Conservation (phyloP, 495 filamentous ascomycete species). For the Xylaria longipes region DNA sequence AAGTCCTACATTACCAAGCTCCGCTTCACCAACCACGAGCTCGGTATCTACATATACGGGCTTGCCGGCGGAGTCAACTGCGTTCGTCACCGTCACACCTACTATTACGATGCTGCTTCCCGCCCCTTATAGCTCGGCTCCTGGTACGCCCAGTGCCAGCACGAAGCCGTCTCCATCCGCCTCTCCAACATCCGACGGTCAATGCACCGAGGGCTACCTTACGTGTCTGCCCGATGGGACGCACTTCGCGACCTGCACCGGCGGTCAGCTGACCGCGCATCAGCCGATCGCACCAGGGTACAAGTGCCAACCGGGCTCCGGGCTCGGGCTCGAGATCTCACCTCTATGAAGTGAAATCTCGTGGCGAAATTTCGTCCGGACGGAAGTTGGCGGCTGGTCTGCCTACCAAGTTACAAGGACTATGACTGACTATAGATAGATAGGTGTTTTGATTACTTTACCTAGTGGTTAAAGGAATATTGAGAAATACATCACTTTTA, state of each 20-base stretch:
- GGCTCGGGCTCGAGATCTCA: conserved; percentile 30
- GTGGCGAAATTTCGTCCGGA: not conserved
- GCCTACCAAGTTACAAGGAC: not conserved
- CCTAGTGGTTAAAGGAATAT: not conserved
- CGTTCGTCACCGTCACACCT: too few relatives aligned
- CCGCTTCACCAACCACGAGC: not conserved
- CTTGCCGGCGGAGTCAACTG: not conserved
- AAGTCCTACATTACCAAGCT: not conserved
- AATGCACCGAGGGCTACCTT: conserved; percentile 34
- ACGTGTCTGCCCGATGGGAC: conserved; percentile 32
- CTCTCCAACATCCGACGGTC: not conserved
- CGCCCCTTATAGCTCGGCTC: not conserved
- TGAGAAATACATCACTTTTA: not conserved
- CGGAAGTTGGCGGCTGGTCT: not conserved
- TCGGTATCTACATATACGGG: not conserved
- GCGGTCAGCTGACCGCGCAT: conserved; percentile 29
- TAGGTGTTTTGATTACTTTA: not conserved
- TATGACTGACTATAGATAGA: not conserved
- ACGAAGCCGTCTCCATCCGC: not conserved
- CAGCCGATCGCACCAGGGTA: conserved; percentile 33
- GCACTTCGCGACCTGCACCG: conserved; percentile 36
- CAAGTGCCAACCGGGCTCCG: conserved; percentile 33
- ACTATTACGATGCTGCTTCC: not conserved
- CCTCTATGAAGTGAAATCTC: conserved; percentile 17
- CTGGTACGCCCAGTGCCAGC: not conserved